Evolutionary conservation across 2,329 filamentous ascomycete genomes (phyloP).

Genomic region (Penicillium sp.): DNA sequence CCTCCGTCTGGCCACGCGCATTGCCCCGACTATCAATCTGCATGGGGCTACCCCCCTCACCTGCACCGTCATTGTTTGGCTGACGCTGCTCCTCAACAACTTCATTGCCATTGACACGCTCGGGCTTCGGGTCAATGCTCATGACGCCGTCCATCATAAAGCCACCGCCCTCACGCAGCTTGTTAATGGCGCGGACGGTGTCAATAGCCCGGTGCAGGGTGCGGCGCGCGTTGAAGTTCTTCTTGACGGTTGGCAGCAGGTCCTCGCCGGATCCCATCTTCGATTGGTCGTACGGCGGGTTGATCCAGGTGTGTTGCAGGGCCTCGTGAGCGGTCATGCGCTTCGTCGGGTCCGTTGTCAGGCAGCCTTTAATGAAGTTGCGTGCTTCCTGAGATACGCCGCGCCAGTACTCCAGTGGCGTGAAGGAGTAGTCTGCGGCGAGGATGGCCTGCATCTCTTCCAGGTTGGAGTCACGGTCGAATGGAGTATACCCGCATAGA

Average conservation of each 20-base stretch:
- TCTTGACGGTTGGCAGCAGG: constrained; percentile 64
- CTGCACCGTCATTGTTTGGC: constrained; percentile 10
- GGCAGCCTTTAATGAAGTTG: constrained; percentile 86
- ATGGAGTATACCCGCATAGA: constrained; percentile 95
- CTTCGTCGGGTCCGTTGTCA: constrained; percentile 82
- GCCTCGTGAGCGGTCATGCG: constrained; percentile 89
- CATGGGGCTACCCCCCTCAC: constrained; percentile 33
- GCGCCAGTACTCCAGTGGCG: constrained; percentile 93
- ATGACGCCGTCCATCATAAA: constrained; percentile 63
- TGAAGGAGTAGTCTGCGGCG: constrained; percentile 93
- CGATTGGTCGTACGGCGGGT: constrained; percentile 51
- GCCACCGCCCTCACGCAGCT: constrained; percentile 60
- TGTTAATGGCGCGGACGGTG: constrained; percentile 67
- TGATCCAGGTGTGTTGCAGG: constrained; percentile 64
- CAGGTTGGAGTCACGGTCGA: constrained; percentile 94
- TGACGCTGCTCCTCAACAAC: constrained; percentile 38
- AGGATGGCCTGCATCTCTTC: constrained; percentile 99
- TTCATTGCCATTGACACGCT: constrained; percentile 45
- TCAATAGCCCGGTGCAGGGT: constrained; percentile 67
- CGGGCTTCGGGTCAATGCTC: constrained; percentile 55
- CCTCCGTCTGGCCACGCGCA: constrained; percentile 60
- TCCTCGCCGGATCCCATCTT: constrained; percentile 48
- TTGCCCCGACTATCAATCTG: constrained; percentile 60
- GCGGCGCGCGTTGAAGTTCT: constrained; percentile 67
- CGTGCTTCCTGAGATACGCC: constrained; percentile 82